A percentile compares a stretch with the other conserved stretches of the same genome.
Evolutionary conservation across 2,329 filamentous ascomycete species (phyloP).

Genomic region (Magnaporthiopsis poae): DNA sequence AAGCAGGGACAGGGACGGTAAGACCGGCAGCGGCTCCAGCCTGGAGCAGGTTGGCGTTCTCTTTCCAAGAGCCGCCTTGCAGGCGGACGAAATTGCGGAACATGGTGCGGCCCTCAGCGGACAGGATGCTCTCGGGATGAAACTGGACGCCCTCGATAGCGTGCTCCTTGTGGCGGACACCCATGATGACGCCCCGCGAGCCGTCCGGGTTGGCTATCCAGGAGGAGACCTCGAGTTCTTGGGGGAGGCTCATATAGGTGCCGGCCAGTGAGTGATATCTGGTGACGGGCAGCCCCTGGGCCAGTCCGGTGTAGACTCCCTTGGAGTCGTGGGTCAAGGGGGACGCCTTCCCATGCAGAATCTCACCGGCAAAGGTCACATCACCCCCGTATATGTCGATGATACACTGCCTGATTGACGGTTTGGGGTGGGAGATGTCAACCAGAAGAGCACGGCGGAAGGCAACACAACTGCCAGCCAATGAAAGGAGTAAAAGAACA

Average conservation of each 20-base stretch:
- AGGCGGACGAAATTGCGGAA: conserved; percentile 83
- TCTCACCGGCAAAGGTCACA: conserved; percentile 88
- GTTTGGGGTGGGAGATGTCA: not conserved
- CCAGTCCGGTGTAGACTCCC: conserved; percentile 78
- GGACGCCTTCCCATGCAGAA: conserved; percentile 94
- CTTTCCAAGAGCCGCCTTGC: conserved; percentile 83
- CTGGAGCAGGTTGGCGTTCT: conserved; percentile 50
- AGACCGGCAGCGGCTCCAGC: not conserved
- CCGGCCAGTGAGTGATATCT: conserved; percentile 94
- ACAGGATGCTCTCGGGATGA: conserved; percentile 93
- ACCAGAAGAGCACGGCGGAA: not conserved
- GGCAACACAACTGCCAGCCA: not conserved
- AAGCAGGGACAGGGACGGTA: not conserved
- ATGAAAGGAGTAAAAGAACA: not conserved
- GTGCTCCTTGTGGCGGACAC: conserved; percentile 83
- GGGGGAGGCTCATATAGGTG: conserved; percentile 75
- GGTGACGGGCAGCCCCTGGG: conserved; percentile 76
- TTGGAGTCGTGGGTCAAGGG: conserved; percentile 78
- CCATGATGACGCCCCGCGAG: conserved; percentile 84
- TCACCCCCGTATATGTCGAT: conserved; percentile 86
- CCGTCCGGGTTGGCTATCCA: conserved; percentile 73
- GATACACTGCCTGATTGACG: conserved; percentile 67
- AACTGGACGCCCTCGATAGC: conserved; percentile 95
- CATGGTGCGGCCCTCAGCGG: conserved; percentile 78
- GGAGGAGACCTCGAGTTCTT: conserved; percentile 79